Evolutionary conservation across 2,329 filamentous ascomycete genomes (phyloP).

Genomic region (Colletotrichum musae): DNA sequence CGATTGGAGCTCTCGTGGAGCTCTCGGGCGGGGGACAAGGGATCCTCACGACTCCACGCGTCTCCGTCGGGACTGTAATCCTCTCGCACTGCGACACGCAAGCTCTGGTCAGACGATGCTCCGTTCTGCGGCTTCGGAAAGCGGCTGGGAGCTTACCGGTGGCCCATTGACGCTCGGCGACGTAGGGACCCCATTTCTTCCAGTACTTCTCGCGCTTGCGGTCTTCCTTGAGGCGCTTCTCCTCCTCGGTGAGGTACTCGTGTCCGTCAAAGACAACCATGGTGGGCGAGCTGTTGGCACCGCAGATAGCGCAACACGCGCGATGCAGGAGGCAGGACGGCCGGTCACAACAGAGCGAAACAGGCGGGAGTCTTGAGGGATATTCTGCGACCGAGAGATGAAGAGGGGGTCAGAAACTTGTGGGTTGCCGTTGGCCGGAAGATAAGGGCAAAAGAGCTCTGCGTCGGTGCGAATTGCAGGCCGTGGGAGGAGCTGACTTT

Average conservation of each 20-base stretch:
- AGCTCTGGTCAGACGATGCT: constrained; percentile 23
- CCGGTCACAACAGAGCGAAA: constrained; percentile 22
- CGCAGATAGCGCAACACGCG: constrained; percentile 5
- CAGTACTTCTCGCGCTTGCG: constrained; percentile 89
- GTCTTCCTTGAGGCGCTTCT: constrained; percentile 90
- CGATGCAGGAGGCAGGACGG: constrained; percentile 15
- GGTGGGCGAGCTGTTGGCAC: constrained; percentile 28
- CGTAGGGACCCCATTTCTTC: constrained; percentile 98
- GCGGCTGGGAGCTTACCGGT: constrained; percentile 73
- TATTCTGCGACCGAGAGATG: constrained; percentile 14
- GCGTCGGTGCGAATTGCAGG: constrained; percentile 23
- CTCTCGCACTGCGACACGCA: constrained; percentile 76
- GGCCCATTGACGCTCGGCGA: constrained; percentile 95
- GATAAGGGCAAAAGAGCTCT: constrained; percentile 23
- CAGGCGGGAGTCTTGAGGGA: constrained; percentile 19
- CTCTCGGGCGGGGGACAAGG: constrained; percentile 25
- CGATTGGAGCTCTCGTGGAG: constrained; percentile 36
- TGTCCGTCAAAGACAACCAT: constrained; percentile 95
- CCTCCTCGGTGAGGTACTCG: constrained; percentile 90
- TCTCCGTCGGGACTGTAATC: constrained; percentile 93
- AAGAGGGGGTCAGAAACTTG: constrained; percentile 25
- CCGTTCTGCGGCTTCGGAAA: background rate
- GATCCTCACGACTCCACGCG: constrained; percentile 90
- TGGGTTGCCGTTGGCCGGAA: constrained; percentile 30
- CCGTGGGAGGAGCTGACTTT: constrained; percentile 32